Percentiles rank a stretch among this genome's conserved stretches.
These are phyloP conservation scores for Pyrenochaeta sp. DNA, from an alignment of 2,329 filamentous ascomycete genomes.

Conservation along the genomic window DNA sequence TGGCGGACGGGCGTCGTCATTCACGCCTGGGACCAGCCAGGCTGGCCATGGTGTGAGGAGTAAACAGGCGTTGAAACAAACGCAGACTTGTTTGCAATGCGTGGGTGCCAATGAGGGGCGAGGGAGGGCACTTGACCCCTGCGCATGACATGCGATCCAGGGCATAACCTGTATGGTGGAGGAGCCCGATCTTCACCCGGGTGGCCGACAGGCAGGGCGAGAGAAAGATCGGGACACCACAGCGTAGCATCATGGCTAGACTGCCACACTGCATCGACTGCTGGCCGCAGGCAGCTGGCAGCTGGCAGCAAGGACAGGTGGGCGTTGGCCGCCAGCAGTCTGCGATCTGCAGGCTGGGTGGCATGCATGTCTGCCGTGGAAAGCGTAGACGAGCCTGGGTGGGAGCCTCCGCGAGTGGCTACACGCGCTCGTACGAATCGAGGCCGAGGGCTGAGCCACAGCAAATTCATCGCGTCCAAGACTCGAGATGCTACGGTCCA, in stretches of 20 bases:
- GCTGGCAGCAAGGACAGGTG: constrained; percentile 6
- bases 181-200: constrained; percentile 6
- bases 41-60: constrained; percentile 26
- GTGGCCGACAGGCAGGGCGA: constrained; percentile 6
- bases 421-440: constrained; percentile 11
- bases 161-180: too few species aligned
- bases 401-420: too few species aligned
- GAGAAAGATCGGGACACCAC: too few species aligned
- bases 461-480: constrained; percentile 1
- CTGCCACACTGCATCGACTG: too few species aligned
- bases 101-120: constrained; percentile 18
- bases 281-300: too few species aligned
- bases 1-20: constrained; percentile 19
- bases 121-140: constrained; percentile 10
- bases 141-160: constrained; percentile 33
- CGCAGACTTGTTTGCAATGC: constrained; percentile 27
- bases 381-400: too few species aligned
- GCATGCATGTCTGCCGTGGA: constrained; percentile 4
- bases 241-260: too few species aligned
- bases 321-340: background rate
- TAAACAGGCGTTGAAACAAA: constrained; percentile 36
- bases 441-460: constrained; percentile 22
- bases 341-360: constrained; percentile 10
- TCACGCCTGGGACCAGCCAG: constrained; percentile 21
- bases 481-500: constrained; percentile 19